Percentiles rank a stretch among this genome's conserved stretches.
Evolutionary conservation across 2,329 filamentous ascomycete species (phyloP).

Genomic region (Alternaria brassicicola): DNA sequence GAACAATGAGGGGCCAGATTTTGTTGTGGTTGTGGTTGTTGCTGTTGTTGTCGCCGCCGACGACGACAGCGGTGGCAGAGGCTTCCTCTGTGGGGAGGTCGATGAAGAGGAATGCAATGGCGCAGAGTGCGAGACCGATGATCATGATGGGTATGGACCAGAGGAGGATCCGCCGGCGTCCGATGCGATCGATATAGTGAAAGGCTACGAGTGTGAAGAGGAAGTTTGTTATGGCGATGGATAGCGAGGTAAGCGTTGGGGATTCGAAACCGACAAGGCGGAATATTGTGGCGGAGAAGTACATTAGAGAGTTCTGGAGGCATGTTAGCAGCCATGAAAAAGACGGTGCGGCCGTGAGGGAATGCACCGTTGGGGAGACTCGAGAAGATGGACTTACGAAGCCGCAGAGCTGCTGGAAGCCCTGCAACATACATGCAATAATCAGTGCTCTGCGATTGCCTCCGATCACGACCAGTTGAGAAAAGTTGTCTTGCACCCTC

Average conservation of each 20-base stretch:
- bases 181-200: conserved; percentile 52
- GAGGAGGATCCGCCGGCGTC: conserved; percentile 68
- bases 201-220: conserved; percentile 55
- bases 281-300: conserved; percentile 58
- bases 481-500: conserved; percentile 61
- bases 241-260: conserved; percentile 54
- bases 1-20: conserved; percentile 58
- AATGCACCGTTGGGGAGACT: neutral
- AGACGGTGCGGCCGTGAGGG: neutral
- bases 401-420: conserved; percentile 82
- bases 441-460: conserved; percentile 75
- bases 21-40: too few relatives aligned
- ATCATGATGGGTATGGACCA: conserved; percentile 86
- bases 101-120: conserved; percentile 73
- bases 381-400: conserved; percentile 39
- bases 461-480: conserved; percentile 50
- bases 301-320: conserved; percentile 54
- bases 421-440: conserved; percentile 87
- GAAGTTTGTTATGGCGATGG: conserved; percentile 55
- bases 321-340: neutral
- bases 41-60: neutral
- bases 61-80: conserved; percentile 14
- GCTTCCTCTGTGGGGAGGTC: conserved; percentile 49
- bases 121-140: conserved; percentile 71
- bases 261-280: conserved; percentile 53